Evolutionary conservation across 495 filamentous ascomycete genomes (phyloP), one percentile per base, ranked within the genome.

Genomic region (Neurospora terricola): DNA sequence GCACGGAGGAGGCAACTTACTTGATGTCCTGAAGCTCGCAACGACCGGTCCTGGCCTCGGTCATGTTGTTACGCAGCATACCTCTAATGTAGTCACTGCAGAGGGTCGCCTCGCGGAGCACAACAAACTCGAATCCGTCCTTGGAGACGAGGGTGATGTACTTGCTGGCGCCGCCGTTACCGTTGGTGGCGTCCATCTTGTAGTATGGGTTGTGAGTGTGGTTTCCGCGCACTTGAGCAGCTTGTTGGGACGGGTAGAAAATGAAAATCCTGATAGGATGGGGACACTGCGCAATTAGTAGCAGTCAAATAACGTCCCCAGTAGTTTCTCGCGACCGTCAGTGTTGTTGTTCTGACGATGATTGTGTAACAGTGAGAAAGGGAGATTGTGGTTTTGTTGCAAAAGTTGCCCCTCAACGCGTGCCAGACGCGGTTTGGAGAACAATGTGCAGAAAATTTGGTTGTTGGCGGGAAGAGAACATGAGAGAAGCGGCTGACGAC

Each of bases 61-160:
- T 76, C 81, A 96, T 96, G 70, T 86, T 87, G 78, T 93, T 93
- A 76, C 97, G 91, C 59, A 99, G 81, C 94, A 97, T 97, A 76
- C 90, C 87, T 73, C 88, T 90, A 76, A 99, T 92, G 23, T 90
- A 91, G 23, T 90, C 90, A 23, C 93, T 93, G 69, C 92, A 81
- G 74, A 88, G 88, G 62, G 93, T 90, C 0, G 92, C 90, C 68
- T 91, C 92, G 66, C 94, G 90, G 7, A 90, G 90, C 42, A 98
- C 83, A 69, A 97, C 88, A 79, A 94, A 98, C 79, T 97, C 93
- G 80, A 91, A 97, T 62, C 90, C 92, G 80, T 98, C 96, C 72
- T 84, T 87, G 0, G 94, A 98, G 23, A 97, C 85, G 5, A 99
- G 87, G 1, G 96, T 97, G 71, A 98, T 90, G 76, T 92, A 98